phyloP scores from a whole-genome alignment of 2,329 filamentous ascomycete genomes.

The Endothia cerciana region DNA sequence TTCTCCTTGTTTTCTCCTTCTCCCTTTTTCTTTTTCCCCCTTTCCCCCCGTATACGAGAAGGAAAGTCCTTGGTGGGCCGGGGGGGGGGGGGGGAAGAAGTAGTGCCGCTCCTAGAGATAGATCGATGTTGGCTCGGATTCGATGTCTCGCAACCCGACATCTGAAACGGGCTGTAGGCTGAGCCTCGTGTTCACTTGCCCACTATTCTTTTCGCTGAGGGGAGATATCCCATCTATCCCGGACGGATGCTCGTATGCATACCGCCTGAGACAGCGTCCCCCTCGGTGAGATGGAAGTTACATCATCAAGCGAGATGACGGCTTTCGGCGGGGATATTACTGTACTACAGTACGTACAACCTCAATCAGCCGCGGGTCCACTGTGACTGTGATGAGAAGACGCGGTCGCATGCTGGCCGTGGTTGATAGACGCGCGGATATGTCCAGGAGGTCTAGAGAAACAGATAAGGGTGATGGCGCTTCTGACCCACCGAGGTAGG shows the following conservation, averaged over 20 bases:
- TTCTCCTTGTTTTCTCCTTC: background rate
- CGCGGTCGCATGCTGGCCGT: conserved; percentile 37
- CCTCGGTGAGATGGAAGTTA: background rate
- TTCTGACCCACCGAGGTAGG: background rate
- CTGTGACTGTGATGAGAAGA: conserved; percentile 70
- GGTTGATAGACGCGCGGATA: background rate
- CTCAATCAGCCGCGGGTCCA: conserved; percentile 63
- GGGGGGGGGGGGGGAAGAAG: no score
- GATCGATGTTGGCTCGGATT: background rate
- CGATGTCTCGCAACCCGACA: background rate
- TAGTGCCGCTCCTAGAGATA: background rate
- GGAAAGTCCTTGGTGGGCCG: background rate
- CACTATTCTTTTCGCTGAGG: background rate
- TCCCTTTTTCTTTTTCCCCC: background rate
- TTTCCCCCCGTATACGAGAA: background rate
- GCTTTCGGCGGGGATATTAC: background rate
- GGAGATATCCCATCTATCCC: background rate
- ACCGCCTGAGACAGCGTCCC: conserved; percentile 1
- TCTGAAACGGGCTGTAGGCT: conserved; percentile 2
- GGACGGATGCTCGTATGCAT: background rate
- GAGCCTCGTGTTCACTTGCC: background rate
- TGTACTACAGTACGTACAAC: no score
- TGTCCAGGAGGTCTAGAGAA: background rate
- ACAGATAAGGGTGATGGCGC: background rate
- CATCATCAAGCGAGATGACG: background rate